Evolutionary conservation across 208 protist genomes (phyloP).

Genomic region (Acanthamoeba quina): DNA sequence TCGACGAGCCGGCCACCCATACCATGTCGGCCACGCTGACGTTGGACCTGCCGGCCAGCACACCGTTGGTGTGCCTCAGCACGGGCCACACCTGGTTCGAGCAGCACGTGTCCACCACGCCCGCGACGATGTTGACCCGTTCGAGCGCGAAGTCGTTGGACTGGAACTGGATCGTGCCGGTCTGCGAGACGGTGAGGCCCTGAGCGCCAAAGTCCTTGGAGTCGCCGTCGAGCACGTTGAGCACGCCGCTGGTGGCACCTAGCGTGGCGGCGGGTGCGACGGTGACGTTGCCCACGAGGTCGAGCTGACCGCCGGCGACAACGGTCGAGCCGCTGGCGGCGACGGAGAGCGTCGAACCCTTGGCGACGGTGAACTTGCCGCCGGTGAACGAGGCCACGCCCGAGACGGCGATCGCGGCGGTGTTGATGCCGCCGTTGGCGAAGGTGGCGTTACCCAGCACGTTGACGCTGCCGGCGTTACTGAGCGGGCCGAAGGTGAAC

Average conservation of each 20-base stretch:
- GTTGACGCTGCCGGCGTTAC: constrained; percentile 19
- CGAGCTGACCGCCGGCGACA: constrained; percentile 40
- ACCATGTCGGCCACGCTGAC: constrained; percentile 42
- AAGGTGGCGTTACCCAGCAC: constrained; percentile 3
- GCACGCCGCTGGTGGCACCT: constrained; percentile 15
- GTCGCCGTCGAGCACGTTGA: constrained; percentile 55
- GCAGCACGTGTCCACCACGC: constrained; percentile 53
- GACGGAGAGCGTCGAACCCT: constrained; percentile 4
- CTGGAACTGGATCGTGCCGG: constrained; percentile 53
- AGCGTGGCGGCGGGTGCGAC: background rate
- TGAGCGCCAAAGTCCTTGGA: constrained; percentile 18
- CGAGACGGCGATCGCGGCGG: background rate
- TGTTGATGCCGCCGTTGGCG: constrained; percentile 30
- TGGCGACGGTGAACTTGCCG: background rate
- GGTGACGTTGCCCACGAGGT: constrained; percentile 32
- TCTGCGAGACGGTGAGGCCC: background rate
- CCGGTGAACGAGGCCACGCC: constrained; percentile 44
- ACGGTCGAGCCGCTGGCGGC: background rate
- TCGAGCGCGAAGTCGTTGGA: constrained; percentile 35
- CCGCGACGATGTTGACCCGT: background rate
- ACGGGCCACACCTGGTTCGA: constrained; percentile 54
- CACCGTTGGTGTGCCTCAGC: background rate
- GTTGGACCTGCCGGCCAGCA: constrained; percentile 48
- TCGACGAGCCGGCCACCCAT: background rate
- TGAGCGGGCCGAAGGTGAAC: background rate